These are phyloP conservation scores for Solanum virginianum DNA, from an alignment of 257 asterid genomes.

Conservation along the genomic window DNA sequence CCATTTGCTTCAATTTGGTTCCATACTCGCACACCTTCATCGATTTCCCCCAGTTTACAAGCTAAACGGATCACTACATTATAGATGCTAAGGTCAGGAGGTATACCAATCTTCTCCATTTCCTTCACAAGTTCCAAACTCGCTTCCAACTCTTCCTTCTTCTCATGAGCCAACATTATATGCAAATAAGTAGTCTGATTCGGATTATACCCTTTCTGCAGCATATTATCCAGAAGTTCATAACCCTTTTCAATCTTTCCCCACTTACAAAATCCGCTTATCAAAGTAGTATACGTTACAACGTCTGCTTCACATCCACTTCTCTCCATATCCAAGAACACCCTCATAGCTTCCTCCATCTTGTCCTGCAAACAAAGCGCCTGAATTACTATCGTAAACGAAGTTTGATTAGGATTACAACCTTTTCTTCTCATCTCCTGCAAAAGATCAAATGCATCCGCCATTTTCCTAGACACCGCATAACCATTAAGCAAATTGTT, in stretches of 20 bases:
- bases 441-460: constrained; percentile 67
- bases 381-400: constrained; percentile 72
- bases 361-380: constrained; percentile 67
- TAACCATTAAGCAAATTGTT: constrained; percentile 82
- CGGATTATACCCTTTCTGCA: constrained; percentile 55
- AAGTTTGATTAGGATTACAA: constrained; percentile 65
- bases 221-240: constrained; percentile 56
- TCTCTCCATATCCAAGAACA: constrained; percentile 56
- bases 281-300: constrained; percentile 64
- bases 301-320: constrained; percentile 65
- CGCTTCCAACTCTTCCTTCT: constrained; percentile 74
- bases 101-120: constrained; percentile 52
- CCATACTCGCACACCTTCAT: constrained; percentile 44
- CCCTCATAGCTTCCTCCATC: constrained; percentile 66
- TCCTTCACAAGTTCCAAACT: constrained; percentile 58
- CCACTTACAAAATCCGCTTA: constrained; percentile 89
- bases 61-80: constrained; percentile 55
- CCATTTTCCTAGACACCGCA: constrained; percentile 57
- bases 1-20: constrained; percentile 55
- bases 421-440: constrained; percentile 62
- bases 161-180: constrained; percentile 80
- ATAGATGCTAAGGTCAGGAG: constrained; percentile 51
- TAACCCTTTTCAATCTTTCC: constrained; percentile 52
- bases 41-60: constrained; percentile 64
- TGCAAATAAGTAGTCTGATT: constrained; percentile 62